Conservation (phyloP, 2,329 filamentous ascomycete genomes). For the Trichoderma asperellum region DNA sequence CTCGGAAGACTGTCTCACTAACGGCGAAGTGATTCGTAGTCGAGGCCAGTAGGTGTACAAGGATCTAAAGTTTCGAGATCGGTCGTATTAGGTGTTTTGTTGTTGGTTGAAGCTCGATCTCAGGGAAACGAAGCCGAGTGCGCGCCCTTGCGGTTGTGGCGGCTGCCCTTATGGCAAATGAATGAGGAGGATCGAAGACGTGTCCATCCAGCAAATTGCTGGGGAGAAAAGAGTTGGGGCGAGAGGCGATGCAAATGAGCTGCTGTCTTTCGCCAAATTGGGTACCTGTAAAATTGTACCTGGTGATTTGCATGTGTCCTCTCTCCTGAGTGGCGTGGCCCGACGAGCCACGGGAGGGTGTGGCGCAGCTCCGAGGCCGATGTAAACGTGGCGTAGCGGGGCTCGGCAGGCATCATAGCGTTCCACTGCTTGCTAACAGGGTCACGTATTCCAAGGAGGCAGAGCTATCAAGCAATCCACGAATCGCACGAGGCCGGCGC, state of each 20-base stretch:
- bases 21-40: background rate
- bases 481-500: background rate
- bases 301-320: conserved; percentile 22
- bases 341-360: conserved; percentile 10
- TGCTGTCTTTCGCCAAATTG: conserved; percentile 3
- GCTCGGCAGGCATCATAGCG: conserved; percentile 16
- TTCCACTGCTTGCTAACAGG: conserved; percentile 4
- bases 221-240: conserved; percentile 15
- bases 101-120: background rate
- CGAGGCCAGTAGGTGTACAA: background rate
- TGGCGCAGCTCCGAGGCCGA: conserved; percentile 20
- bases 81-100: background rate
- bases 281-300: conserved; percentile 5
- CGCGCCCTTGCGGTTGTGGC: background rate
- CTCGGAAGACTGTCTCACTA: conserved; percentile 36
- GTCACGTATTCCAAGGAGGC: conserved; percentile 19
- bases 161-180: conserved; percentile 11
- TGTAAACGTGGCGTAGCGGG: conserved; percentile 26
- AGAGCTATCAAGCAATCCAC: background rate
- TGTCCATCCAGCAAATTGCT: conserved; percentile 25
- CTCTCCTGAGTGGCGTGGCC: conserved; percentile 25
- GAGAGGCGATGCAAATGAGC: conserved; percentile 26
- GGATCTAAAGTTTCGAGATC: background rate
- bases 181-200: conserved; percentile 6
- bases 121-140: conserved; percentile 11